These are phyloP conservation scores for Neurospora sp. DNA, from an alignment of 495 filamentous ascomycete species.

Conservation along the genomic window DNA sequence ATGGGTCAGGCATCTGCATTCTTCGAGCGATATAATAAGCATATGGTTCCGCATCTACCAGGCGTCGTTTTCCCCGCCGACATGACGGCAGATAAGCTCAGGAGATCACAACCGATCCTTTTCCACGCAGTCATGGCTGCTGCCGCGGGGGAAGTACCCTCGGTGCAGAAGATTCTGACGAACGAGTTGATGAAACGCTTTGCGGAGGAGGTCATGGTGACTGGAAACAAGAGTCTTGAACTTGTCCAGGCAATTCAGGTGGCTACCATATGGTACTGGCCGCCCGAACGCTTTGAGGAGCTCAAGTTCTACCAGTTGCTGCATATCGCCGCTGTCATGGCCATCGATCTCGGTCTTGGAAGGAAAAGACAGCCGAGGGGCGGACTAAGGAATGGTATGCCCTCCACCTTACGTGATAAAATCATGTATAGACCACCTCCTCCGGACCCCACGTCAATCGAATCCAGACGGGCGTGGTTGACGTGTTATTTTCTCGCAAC, in stretches of 20 bases:
- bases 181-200: conserved; percentile 63
- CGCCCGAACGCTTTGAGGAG: conserved; percentile 75
- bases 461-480: conserved; percentile 70
- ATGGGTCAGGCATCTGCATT: conserved; percentile 50
- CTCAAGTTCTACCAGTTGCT: conserved; percentile 85
- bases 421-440: conserved; percentile 38
- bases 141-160: conserved; percentile 50
- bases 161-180: conserved; percentile 49
- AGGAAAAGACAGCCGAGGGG: conserved; percentile 34
- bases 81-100: conserved; percentile 56
- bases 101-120: conserved; percentile 62
- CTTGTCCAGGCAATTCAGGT: conserved; percentile 74
- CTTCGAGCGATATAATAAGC: conserved; percentile 57
- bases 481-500: conserved; percentile 67
- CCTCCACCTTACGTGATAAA: conserved; percentile 35
- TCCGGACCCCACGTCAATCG: conserved; percentile 55
- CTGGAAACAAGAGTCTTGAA: conserved; percentile 77
- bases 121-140: conserved; percentile 74
- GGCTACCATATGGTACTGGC: conserved; percentile 68
- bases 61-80: conserved; percentile 63
- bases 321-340: conserved; percentile 75
- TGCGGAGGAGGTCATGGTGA: conserved; percentile 62
- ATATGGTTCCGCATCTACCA: conserved; percentile 65
- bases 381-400: conserved; percentile 26
- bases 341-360: conserved; percentile 78